Percentiles rank a stretch among this genome's conserved stretches.
phyloP scores from a whole-genome alignment of 768 basidiomycete genomes.

The Erythrobasidium yunnanense region DNA sequence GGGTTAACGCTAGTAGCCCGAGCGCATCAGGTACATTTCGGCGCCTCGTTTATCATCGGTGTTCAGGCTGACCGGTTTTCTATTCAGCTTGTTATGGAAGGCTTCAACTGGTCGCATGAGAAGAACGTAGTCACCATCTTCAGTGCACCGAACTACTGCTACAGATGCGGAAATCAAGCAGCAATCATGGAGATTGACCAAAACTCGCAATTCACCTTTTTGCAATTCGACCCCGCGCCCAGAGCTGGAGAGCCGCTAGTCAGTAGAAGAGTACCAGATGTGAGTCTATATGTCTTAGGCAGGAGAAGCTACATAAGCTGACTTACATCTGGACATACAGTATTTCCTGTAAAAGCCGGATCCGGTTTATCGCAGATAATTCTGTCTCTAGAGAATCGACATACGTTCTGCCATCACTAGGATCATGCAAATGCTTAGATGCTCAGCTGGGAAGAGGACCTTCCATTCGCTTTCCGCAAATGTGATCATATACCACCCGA shows the following conservation, averaged over 20 bases:
- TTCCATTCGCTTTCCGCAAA: too few relatives aligned
- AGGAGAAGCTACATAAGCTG: neutral
- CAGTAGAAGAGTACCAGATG: constrained; percentile 46
- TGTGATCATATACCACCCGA: too few relatives aligned
- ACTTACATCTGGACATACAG: neutral
- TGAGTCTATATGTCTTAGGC: neutral
- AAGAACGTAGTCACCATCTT: constrained; percentile 98
- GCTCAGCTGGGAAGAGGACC: too few relatives aligned
- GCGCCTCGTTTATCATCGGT: neutral
- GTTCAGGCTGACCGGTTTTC: too few relatives aligned
- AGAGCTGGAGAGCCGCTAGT: constrained; percentile 97
- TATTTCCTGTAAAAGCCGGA: constrained; percentile 27
- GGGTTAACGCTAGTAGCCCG: constrained; percentile 76
- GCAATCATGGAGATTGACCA: constrained; percentile 98
- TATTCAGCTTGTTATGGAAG: constrained; percentile 91
- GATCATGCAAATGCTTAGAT: too few relatives aligned
- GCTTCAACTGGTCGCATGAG: constrained; percentile 95
- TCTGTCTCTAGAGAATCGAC: too few relatives aligned
- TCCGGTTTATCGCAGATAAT: too few relatives aligned
- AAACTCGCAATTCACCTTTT: constrained; percentile 48
- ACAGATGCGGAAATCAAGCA: constrained; percentile 97
- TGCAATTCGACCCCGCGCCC: constrained; percentile 99
- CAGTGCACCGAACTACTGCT: constrained; percentile 99
- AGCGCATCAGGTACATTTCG: constrained; percentile 35
- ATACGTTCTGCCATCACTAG: too few relatives aligned